These are phyloP conservation scores for thale cress (Arabidopsis thaliana) DNA, from an alignment of 345 rosid genomes.

Conservation along the genomic window TAIR10.1 NC_003070.9:26979501-26980000, in stretches of 20 bases:
- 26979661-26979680: neutral
- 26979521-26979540: slow-evolving; percentile 22
- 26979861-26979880: neutral
- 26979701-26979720: slow-evolving; percentile 9
- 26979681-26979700: slow-evolving; percentile 23
- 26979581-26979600: slow-evolving; percentile 18
- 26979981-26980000: neutral
- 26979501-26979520: slow-evolving; percentile 25
- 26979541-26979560: neutral
- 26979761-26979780: neutral
- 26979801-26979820: neutral
- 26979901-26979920: neutral
- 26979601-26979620: slow-evolving; percentile 28
- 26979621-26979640: slow-evolving; percentile 42
- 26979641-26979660: slow-evolving; percentile 16
- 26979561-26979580: slow-evolving; percentile 25
- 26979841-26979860: neutral
- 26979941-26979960: neutral
- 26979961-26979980: neutral
- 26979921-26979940: neutral
- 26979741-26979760: slow-evolving; percentile 1
- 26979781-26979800: neutral
- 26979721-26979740: slow-evolving; percentile 1
- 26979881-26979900: neutral
- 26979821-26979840: too few relatives aligned